Evolutionary conservation across 2,329 filamentous ascomycete genomes (phyloP).

Genomic region (Diaporthe eres): DNA sequence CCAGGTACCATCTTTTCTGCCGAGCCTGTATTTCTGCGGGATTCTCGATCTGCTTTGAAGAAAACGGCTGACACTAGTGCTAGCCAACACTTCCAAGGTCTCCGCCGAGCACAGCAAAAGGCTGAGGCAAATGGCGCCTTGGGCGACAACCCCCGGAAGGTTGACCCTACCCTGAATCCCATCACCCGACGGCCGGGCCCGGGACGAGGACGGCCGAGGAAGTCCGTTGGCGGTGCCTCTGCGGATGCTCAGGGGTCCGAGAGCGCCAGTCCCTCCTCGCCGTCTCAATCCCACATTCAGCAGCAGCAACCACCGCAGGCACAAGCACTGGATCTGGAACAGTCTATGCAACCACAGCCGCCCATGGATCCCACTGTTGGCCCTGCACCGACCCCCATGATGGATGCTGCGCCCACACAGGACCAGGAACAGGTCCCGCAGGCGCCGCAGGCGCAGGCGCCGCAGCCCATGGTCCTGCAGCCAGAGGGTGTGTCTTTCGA

Average conservation of each 20-base stretch:
- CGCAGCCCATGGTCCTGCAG: conserved; percentile 49
- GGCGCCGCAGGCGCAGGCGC: conserved; percentile 45
- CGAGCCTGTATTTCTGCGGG: too few relatives aligned
- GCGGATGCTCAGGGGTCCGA: conserved; percentile 7
- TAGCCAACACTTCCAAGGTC: conserved; percentile 74
- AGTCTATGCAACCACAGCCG: conserved; percentile 41
- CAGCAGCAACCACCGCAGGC: conserved; percentile 23
- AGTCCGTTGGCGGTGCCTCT: conserved; percentile 47
- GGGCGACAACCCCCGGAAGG: conserved; percentile 54
- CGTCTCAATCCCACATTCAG: conserved; percentile 3
- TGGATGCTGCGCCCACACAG: conserved; percentile 42
- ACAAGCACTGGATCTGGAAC: conserved; percentile 37
- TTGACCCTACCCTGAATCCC: conserved; percentile 69
- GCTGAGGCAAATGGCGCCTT: conserved; percentile 56
- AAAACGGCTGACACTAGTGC: conserved; percentile 40
- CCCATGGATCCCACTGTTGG: conserved; percentile 41
- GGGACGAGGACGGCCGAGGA: conserved; percentile 68
- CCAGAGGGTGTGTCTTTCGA: conserved; percentile 43
- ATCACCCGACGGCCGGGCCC: conserved; percentile 73
- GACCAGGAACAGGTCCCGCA: conserved; percentile 43
- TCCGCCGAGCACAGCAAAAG: conserved; percentile 69
- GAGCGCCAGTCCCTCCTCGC: conserved; percentile 27
- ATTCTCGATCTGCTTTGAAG: not conserved
- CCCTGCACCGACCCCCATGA: conserved; percentile 39
- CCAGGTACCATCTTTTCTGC: not conserved